These are phyloP conservation scores for Aspergillus conjunctus DNA, from an alignment of 495 filamentous ascomycete species.

Conservation along the genomic window DNA sequence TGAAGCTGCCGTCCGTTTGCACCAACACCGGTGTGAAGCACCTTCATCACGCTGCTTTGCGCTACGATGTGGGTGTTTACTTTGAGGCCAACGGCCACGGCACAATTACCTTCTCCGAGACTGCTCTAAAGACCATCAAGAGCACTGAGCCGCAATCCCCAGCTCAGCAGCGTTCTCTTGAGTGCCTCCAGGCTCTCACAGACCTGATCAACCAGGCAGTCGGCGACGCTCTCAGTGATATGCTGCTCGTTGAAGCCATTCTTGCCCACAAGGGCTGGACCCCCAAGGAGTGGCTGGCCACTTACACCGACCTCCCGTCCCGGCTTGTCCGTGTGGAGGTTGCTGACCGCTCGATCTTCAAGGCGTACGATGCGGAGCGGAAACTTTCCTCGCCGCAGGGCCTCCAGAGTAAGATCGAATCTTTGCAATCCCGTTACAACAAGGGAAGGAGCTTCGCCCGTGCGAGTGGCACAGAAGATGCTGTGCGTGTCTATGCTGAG, in stretches of 20 bases:
- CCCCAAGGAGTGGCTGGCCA: constrained; percentile 86
- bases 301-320: constrained; percentile 95
- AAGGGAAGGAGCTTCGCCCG: constrained; percentile 88
- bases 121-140: constrained; percentile 74
- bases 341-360: constrained; percentile 80
- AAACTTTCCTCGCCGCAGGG: constrained; percentile 76
- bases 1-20: constrained; percentile 88
- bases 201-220: constrained; percentile 97
- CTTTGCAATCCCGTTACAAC: constrained; percentile 84
- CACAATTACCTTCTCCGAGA: constrained; percentile 88
- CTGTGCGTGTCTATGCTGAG: constrained; percentile 95
- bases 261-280: constrained; percentile 94
- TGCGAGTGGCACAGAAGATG: constrained; percentile 94
- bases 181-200: constrained; percentile 76
- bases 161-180: constrained; percentile 81
- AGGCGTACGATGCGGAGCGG: constrained; percentile 88
- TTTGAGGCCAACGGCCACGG: constrained; percentile 99
- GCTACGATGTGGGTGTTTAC: constrained; percentile 93
- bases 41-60: constrained; percentile 89
- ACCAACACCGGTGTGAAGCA: constrained; percentile 96
- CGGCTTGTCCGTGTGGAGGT: constrained; percentile 92
- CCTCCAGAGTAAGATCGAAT: constrained; percentile 82
- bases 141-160: constrained; percentile 83
- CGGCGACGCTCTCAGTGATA: constrained; percentile 92
- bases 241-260: constrained; percentile 94